Percentiles rank a stretch among this genome's conserved stretches.
Evolutionary conservation across 2,329 filamentous ascomycete genomes (phyloP).

Genomic region (Helotiales sp.): DNA sequence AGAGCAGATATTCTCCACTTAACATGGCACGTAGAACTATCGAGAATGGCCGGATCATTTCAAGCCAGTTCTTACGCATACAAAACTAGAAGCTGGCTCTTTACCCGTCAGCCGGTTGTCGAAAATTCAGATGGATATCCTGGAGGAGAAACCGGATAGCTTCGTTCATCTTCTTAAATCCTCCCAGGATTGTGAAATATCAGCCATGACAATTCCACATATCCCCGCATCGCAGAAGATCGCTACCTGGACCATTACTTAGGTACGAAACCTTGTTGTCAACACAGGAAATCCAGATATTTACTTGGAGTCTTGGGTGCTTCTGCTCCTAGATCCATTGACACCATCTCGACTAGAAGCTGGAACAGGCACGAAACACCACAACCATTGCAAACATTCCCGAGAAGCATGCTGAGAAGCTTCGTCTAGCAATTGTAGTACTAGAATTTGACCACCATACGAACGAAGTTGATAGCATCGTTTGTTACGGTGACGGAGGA

Average conservation of each 20-base stretch:
- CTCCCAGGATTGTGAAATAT: not conserved
- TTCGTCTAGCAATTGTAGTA: conserved; percentile 19
- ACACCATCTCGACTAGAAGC: conserved; percentile 41
- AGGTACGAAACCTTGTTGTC: not conserved
- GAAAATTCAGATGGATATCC: conserved; percentile 19
- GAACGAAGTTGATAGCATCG: conserved; percentile 7
- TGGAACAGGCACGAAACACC: conserved; percentile 35
- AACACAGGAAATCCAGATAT: not conserved
- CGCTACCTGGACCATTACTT: too few species aligned
- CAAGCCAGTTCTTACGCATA: too few species aligned
- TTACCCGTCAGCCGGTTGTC: conserved; percentile 13
- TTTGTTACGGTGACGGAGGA: conserved; percentile 4
- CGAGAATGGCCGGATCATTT: too few species aligned
- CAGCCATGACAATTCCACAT: not conserved
- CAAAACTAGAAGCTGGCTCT: too few species aligned
- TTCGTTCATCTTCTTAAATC: conserved; percentile 21
- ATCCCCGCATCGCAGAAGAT: too few species aligned
- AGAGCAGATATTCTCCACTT: too few species aligned
- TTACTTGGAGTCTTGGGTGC: conserved; percentile 36
- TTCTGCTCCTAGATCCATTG: conserved; percentile 40
- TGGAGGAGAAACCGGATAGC: conserved; percentile 25
- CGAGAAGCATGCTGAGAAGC: conserved; percentile 34
- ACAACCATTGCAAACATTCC: conserved; percentile 35
- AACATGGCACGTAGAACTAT: too few species aligned
- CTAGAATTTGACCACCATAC: conserved; percentile 15